Percentiles rank a stretch among this genome's conserved stretches.
phyloP scores from a whole-genome alignment of 805 yeast genomes.

The Yarrowia keelungensis region DNA sequence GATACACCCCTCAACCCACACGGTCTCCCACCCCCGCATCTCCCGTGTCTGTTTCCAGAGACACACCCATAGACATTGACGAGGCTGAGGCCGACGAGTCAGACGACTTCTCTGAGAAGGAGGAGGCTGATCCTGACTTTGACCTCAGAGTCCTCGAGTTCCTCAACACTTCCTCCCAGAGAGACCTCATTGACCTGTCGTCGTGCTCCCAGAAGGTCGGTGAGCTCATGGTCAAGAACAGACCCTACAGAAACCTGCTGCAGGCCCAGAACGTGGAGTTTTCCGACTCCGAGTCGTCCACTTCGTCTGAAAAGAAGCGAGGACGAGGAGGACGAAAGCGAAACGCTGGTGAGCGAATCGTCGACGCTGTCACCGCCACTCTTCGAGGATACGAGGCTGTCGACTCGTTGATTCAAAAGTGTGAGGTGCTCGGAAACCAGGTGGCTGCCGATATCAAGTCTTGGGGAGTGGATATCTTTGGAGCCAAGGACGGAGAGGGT shows the following conservation, averaged over 20 bases:
- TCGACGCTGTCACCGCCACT: slow-evolving; percentile 72
- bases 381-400: slow-evolving; percentile 92
- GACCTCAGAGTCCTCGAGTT: slow-evolving; percentile 76
- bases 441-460: slow-evolving; percentile 74
- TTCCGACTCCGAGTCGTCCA: slow-evolving; percentile 46
- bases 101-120: slow-evolving; percentile 51
- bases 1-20: slow-evolving; percentile 8
- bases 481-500: slow-evolving; percentile 60
- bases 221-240: slow-evolving; percentile 61
- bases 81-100: slow-evolving; percentile 28
- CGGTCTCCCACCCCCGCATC: slow-evolving; percentile 9
- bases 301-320: slow-evolving; percentile 45
- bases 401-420: slow-evolving; percentile 84
- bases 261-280: slow-evolving; percentile 67
- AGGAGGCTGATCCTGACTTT: slow-evolving; percentile 57
- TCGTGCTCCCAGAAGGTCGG: slow-evolving; percentile 73
- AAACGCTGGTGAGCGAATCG: slow-evolving; percentile 73
- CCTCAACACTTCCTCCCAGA: slow-evolving; percentile 74
- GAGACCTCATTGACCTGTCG: slow-evolving; percentile 82
- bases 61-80: slow-evolving; percentile 4
- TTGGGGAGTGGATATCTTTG: slow-evolving; percentile 88
- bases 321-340: slow-evolving; percentile 56
- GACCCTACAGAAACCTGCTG: slow-evolving; percentile 73
- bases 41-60: slow-evolving; percentile 1
- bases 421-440: slow-evolving; percentile 75